Percentiles rank a stretch among this genome's conserved stretches.
Evolutionary conservation across 106 monocot species (phyloP).

Genomic region (Chionographis japonica): DNA sequence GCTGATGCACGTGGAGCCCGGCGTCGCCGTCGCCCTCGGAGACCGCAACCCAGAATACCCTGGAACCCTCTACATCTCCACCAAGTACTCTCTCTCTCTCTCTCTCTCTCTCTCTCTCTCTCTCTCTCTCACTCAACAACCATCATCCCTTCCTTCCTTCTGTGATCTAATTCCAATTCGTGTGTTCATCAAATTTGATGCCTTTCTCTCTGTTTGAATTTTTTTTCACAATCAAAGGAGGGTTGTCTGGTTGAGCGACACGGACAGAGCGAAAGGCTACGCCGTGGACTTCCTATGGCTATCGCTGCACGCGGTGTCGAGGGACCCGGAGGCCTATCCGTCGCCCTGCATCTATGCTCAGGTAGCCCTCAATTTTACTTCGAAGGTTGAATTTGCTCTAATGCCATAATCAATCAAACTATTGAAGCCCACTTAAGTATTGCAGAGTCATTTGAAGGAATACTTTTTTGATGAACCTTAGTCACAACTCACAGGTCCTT

Average conservation of each 20-base stretch:
- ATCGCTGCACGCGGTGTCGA: constrained; percentile 89
- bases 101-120: neutral
- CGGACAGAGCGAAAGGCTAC: constrained; percentile 57
- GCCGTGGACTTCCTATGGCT: constrained; percentile 80
- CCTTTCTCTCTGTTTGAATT: neutral
- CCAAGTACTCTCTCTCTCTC: constrained; percentile 23
- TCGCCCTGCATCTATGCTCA: constrained; percentile 84
- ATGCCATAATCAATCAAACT: no score
- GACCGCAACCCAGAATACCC: constrained; percentile 31
- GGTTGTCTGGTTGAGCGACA: constrained; percentile 84
- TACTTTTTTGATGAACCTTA: no score
- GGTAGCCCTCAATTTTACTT: constrained; percentile 25
- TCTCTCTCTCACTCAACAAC: no score
- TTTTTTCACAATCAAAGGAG: constrained; percentile 32
- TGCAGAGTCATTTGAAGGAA: no score
- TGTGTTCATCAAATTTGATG: neutral
- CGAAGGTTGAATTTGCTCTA: neutral
- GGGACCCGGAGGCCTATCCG: constrained; percentile 79
- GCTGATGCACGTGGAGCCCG: constrained; percentile 54
- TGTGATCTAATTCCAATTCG: neutral
- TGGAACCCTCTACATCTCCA: constrained; percentile 74
- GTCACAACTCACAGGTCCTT: no score
- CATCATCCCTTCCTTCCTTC: no score
- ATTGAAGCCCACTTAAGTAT: no score
- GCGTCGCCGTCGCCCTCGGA: constrained; percentile 53